Evolutionary conservation across 495 filamentous ascomycete genomes (phyloP).

Genomic region (Penicillium goetzii): DNA sequence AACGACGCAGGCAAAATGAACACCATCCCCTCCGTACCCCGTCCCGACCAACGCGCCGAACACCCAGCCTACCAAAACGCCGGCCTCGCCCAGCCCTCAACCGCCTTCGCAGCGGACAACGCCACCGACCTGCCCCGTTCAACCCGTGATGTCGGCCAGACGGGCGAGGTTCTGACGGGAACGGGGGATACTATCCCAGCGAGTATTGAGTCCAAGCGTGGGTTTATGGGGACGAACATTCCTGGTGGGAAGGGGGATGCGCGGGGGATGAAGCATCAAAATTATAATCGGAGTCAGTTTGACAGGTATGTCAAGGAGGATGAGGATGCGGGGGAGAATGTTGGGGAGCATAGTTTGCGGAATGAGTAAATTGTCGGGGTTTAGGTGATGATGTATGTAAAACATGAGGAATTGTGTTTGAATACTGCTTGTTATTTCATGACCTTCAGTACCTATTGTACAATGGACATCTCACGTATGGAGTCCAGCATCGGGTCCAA

Average conservation of each 20-base stretch:
- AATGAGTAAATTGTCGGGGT: conserved; percentile 10
- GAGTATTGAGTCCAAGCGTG: conserved; percentile 51
- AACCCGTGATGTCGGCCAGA: conserved; percentile 48
- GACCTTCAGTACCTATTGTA: not conserved
- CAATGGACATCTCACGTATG: conserved; percentile 14
- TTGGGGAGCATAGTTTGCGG: conserved; percentile 28
- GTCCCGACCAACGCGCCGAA: conserved; percentile 52
- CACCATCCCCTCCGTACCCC: conserved; percentile 60
- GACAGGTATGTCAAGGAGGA: conserved; percentile 41
- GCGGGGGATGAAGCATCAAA: conserved; percentile 49
- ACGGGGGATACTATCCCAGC: conserved; percentile 53
- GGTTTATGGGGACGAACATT: conserved; percentile 42
- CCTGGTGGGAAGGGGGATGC: conserved; percentile 39
- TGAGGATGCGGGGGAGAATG: conserved; percentile 28
- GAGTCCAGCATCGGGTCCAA: conserved; percentile 16
- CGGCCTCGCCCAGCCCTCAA: conserved; percentile 37
- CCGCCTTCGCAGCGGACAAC: conserved; percentile 56
- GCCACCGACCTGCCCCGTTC: conserved; percentile 54
- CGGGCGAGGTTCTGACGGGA: conserved; percentile 54
- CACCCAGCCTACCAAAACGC: conserved; percentile 35
- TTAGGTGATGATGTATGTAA: conserved; percentile 6
- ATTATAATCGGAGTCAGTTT: conserved; percentile 44
- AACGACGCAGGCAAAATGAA: conserved; percentile 56
- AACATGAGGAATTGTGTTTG: not conserved
- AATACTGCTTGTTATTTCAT: not conserved